Evolutionary conservation across 1,284 basidiomycete species (phyloP).

Genomic region (Sporisorium iseilematis-ciliati): DNA sequence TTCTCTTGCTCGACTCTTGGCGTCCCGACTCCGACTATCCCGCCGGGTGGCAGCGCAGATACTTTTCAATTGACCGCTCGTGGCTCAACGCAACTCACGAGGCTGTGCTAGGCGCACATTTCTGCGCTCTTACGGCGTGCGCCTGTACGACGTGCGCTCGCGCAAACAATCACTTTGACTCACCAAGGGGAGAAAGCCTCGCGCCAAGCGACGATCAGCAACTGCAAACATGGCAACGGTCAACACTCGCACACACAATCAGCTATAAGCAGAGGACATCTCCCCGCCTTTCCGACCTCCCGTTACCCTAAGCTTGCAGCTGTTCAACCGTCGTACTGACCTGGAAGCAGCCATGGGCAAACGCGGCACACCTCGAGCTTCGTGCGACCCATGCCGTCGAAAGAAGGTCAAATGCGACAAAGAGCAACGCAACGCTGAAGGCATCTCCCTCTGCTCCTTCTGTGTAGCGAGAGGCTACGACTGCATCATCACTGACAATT

Average conservation of each 20-base stretch:
- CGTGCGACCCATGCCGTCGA: conserved; percentile 53
- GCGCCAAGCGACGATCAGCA: not conserved
- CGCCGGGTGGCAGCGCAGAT: not conserved
- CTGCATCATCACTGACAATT: conserved; percentile 47
- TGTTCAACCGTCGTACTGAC: not conserved
- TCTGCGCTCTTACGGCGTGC: not conserved
- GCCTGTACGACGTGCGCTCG: not conserved
- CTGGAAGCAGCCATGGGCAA: conserved; percentile 33
- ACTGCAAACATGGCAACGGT: conserved; percentile 5
- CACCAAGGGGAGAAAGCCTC: not conserved
- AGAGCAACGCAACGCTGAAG: conserved; percentile 45
- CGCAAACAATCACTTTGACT: not conserved
- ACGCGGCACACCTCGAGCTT: conserved; percentile 45
- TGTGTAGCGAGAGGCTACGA: conserved; percentile 37
- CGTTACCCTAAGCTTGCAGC: no score
- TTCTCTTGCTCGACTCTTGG: not conserved
- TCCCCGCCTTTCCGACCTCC: not conserved
- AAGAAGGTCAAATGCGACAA: conserved; percentile 55
- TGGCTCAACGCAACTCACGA: not conserved
- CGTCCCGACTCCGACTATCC: conserved; percentile 3
- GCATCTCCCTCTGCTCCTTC: conserved; percentile 43
- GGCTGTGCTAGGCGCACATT: conserved; percentile 1
- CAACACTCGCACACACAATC: not conserved
- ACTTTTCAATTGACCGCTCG: not conserved
- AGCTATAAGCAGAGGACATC: not conserved